Evolutionary conservation across 768 basidiomycete genomes (phyloP), one percentile per base, ranked within the genome.

Genomic region (Amanita exitialis): DNA sequence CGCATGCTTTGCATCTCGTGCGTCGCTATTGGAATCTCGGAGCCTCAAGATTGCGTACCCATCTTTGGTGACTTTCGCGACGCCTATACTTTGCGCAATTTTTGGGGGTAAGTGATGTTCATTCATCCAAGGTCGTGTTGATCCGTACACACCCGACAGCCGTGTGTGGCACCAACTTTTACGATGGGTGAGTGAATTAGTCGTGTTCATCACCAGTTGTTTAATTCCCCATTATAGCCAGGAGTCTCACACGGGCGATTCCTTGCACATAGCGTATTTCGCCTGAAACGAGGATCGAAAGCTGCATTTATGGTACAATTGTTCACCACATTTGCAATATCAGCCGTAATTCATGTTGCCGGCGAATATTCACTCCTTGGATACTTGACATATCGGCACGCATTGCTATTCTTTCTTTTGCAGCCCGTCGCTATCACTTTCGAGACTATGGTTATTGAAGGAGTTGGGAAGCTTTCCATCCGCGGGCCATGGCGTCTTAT

Each of bases 381-480:
- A 20, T 36, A 35, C 12, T 47, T 18, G 44, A 39, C 54, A 35
- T 45, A 52, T 36, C 32, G 53, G 10, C 41, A 57, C 1, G 51
- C 57, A 9, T 16, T 61, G 41, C 36, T 47, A 9, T 68, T 67
- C 56, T 69, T 67, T 51, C 25, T 64, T 16, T 44, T 49, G 3
- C 67, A 68, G 45, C 66, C 68, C 6, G 43, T 62, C 4, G 69
- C 56, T 1, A 70, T 74, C 32, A 66, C 64, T 10, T 38, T 64
- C 25, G 72, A 74, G 54, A 66, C 63, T 44, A 37, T 51, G 0
- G 54, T 65, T 30, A 52, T 70, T 21, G 56, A 34, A 0, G 16
- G 59, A 4, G 60, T 56, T 21, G 46, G 50, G 3, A 47, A 52
- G 7, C 48, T 53, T 0, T 58, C 63, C 28, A 38, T 57, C 16